Evolutionary conservation across 441 rosid species (phyloP), one percentile per base, ranked within the genome.

Genomic region (Flueggea neowawraea): DNA sequence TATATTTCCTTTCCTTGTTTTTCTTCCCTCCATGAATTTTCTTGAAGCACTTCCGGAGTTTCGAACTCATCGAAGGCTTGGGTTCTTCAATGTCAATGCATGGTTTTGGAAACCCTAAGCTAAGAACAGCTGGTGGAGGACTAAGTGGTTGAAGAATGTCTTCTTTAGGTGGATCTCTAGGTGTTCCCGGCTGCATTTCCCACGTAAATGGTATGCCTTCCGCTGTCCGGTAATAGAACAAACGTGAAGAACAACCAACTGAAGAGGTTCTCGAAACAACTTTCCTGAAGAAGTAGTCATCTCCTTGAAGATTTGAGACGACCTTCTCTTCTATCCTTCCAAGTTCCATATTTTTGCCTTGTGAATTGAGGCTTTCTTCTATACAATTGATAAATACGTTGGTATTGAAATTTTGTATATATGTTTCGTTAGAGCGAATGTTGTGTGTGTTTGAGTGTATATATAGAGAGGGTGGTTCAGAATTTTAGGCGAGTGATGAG

Each of bases 171-270:
- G 77, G 80, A 56, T 78, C 60, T 62, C 80, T 87, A 6, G 92
- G 86, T 1, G 80, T 89, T 57, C 95, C 96, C 0, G 95, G 96
- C 50, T 74, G 79, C 83, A 62, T 73, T 66, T 91, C 92, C 97
- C 97, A 91, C n/a, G 80, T 48, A 58, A 89, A 89, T 10, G 95
- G 95, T 51, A 87, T 80, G 6, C 96, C 94, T 33, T 75, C 80
- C 1, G 75, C 58, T 55, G 71, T 68, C 64, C 77, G 76, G 64
- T 66, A 73, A 57, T 79, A 80, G 17, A 65, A 67, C 7, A 71
- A 10, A 14, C 80, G 73, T 0, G 83, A 76, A 7, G 97, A 83
- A 58, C 63, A 55, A 47, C 84, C 85, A 0, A 64, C 51, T 0
- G 82, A 67, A 28, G 86, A 67, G 55, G 66, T 73, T 65, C 87